A percentile compares a stretch with the other conserved stretches of the same genome.
Conservation (phyloP, 2,329 filamentous ascomycete species). For the Eutypa lata region DNA sequence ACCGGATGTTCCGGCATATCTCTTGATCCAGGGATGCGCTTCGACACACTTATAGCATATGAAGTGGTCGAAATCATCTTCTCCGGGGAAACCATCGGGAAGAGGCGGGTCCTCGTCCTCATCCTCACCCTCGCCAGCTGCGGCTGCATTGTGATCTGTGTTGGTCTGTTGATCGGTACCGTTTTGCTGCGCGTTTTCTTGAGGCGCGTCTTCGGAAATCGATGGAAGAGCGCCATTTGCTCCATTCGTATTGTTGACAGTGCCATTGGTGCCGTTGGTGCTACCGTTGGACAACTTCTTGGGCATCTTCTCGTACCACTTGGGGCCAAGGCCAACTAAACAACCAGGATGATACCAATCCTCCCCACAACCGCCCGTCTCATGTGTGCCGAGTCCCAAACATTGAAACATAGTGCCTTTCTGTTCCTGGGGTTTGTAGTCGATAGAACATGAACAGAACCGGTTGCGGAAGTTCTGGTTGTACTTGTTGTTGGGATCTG, state of each 20-base stretch:
- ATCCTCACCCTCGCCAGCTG: constrained; percentile 26
- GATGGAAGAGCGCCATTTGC: constrained; percentile 36
- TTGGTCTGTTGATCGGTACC: constrained; percentile 12
- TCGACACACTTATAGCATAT: constrained; percentile 94
- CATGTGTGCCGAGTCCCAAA: constrained; percentile 73
- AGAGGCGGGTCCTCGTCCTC: constrained; percentile 63
- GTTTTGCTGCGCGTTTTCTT: constrained; percentile 21
- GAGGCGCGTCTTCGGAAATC: constrained; percentile 45
- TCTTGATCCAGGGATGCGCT: constrained; percentile 86
- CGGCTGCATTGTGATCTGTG: constrained; percentile 16
- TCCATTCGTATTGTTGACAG: constrained; percentile 1
- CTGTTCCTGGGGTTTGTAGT: constrained; percentile 85
- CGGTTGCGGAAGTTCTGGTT: constrained; percentile 93
- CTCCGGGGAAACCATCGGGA: constrained; percentile 81
- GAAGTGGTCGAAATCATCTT: constrained; percentile 86
- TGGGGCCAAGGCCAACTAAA: constrained; percentile 73
- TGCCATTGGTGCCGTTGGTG: too few relatives aligned
- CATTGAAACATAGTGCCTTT: constrained; percentile 99
- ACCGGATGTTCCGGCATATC: constrained; percentile 74
- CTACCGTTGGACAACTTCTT: constrained; percentile 27
- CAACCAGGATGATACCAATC: constrained; percentile 98
- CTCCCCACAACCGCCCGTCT: constrained; percentile 87
- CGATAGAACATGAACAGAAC: constrained; percentile 85
- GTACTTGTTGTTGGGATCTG: constrained; percentile 76
- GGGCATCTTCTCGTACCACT: constrained; percentile 61